phyloP scores from a whole-genome alignment of 768 basidiomycete genomes.

The Saitozyma podzolica region DNA sequence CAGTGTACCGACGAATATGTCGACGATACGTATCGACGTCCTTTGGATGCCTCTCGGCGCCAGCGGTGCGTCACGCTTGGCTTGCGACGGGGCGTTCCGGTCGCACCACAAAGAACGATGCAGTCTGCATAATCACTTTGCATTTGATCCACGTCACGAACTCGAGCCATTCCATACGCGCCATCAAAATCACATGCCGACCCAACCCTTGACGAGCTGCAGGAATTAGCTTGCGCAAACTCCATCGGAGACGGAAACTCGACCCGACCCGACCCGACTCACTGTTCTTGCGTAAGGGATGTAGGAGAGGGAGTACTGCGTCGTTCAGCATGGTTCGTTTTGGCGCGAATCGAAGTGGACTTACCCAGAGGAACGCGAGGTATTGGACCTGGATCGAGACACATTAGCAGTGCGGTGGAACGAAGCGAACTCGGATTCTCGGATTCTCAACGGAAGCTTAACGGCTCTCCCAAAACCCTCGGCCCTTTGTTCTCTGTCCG shows the following conservation, averaged over 20 bases:
- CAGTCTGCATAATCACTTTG: no score
- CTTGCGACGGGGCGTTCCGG: no score
- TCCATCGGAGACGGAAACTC: not conserved
- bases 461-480: no score
- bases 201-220: conserved; percentile 41
- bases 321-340: not conserved
- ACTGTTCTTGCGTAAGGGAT: conserved; percentile 79
- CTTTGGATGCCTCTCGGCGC: not conserved
- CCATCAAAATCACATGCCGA: conserved; percentile 18
- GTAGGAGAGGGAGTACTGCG: conserved; percentile 58
- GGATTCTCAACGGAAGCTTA: no score
- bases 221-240: not conserved
- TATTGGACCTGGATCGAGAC: conserved; percentile 59
- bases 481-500: no score
- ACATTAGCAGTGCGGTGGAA: not conserved
- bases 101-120: no score
- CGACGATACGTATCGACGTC: conserved; percentile 1
- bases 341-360: conserved; percentile 56
- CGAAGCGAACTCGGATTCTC: no score
- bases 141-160: no score
- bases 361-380: conserved; percentile 86
- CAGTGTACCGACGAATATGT: not conserved
- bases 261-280: conserved; percentile 5
- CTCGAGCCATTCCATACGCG: no score
- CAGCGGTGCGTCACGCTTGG: no score